Evolutionary conservation across 2,329 filamentous ascomycete genomes (phyloP), one percentile per base, ranked within the genome.

Genomic region (Scedosporium minutisporum): DNA sequence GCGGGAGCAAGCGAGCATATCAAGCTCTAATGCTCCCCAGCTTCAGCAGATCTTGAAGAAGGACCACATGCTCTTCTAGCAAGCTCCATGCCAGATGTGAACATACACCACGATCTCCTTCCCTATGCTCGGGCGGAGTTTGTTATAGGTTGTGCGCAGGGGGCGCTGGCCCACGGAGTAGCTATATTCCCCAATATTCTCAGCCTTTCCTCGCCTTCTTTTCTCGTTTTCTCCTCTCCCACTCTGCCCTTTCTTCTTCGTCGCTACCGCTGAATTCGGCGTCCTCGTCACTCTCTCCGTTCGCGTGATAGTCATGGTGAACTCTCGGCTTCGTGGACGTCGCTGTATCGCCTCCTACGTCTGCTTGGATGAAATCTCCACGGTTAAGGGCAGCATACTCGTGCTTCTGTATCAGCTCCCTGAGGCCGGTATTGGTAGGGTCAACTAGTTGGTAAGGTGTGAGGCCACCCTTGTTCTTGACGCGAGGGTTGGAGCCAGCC

Each of bases 401-500:
- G 65, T 89, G 87, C 75, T 86, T 85, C 74, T 86, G 80, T 69
- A 93, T 82, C 63, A 88, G 75, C 55, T 82, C 79, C 66, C 81
- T 78, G 62, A 93, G 77, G 61, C 80, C 82, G 25, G 71, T 70
- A 74, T 93, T 91, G 58, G 81, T 71, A 16, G 89, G 90, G 74
- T 93, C 90, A 62, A 87, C 87, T 65, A 93, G 82, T 74, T 92
- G 87, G 62, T 82, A 71, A 29, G 90, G 82, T 60, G 87, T 90
- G 64, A 91, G 80, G 69, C 88, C 87, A 61, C 85, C 87, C 75
- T 88, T 89, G 78, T 93, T 93, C 73, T 78, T 78, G 69, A 78
- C 68, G 65, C 83, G 80, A 62, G 82, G 74, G 74, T 75, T 81
- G 60, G 78, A 81, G 63, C 91, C 91, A 62, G 90, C 90, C 76